phyloP scores from a whole-genome alignment of 2,329 filamentous ascomycete genomes.

The Aspergillus nomiae region DNA sequence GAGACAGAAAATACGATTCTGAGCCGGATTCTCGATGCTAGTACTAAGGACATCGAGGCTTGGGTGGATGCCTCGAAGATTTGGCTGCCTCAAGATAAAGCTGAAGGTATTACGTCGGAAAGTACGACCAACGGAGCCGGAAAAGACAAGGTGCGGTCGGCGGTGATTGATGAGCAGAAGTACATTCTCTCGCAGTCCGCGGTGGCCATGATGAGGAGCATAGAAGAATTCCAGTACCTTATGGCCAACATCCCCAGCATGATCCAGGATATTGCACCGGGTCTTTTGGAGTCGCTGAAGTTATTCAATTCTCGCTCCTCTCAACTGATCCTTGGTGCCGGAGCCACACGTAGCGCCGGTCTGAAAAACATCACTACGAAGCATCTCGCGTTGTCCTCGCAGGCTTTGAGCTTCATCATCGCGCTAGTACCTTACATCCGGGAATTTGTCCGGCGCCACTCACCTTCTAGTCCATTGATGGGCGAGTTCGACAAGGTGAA shows the following conservation, averaged over 20 bases:
- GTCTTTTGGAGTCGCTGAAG: constrained; percentile 82
- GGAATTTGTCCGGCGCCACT: constrained; percentile 84
- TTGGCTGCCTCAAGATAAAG: constrained; percentile 46
- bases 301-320: constrained; percentile 94
- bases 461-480: constrained; percentile 60
- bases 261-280: constrained; percentile 77
- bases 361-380: constrained; percentile 96
- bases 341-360: constrained; percentile 83
- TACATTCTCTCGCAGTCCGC: constrained; percentile 87
- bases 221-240: constrained; percentile 80
- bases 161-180: constrained; percentile 78
- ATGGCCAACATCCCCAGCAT: constrained; percentile 85
- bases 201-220: constrained; percentile 75
- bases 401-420: constrained; percentile 84
- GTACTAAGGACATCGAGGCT: constrained; percentile 58
- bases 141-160: constrained; percentile 69
- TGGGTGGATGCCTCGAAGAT: constrained; percentile 57
- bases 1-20: constrained; percentile 55
- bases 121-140: constrained; percentile 35
- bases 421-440: constrained; percentile 85
- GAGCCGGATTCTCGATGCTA: constrained; percentile 58
- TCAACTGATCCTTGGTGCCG: constrained; percentile 94
- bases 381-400: constrained; percentile 87
- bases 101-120: constrained; percentile 28
- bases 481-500: constrained; percentile 88